These are phyloP conservation scores for Aspergillus sp. DNA, from an alignment of 2,329 filamentous ascomycete species.

Conservation along the genomic window DNA sequence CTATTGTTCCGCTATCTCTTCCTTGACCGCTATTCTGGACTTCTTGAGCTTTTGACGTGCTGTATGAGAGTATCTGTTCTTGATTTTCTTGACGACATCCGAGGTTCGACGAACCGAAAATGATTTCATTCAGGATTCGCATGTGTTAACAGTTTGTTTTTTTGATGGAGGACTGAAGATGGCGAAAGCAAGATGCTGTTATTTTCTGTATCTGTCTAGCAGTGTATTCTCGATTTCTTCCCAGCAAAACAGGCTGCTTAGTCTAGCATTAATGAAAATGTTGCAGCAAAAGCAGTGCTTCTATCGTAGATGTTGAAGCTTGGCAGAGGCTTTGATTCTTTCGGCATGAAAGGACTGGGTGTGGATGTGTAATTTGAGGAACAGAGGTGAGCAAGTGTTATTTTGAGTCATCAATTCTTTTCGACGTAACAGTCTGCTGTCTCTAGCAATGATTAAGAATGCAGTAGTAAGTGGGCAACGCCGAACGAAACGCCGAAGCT, in stretches of 20 bases:
- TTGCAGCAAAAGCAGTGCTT: background rate
- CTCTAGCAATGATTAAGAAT: background rate
- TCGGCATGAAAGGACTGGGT: background rate
- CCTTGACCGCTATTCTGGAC: constrained; percentile 9
- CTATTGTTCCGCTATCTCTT: constrained; percentile 9
- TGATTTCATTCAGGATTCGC: constrained; percentile 16
- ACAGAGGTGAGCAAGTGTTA: background rate
- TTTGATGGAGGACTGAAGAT: constrained; percentile 3
- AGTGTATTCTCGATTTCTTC: constrained; percentile 21
- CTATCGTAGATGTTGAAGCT: background rate
- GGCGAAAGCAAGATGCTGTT: constrained; percentile 13
- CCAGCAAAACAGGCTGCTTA: constrained; percentile 11
- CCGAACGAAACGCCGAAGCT: background rate
- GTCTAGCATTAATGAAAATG: constrained; percentile 7
- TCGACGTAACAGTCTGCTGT: background rate
- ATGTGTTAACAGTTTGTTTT: constrained; percentile 14
- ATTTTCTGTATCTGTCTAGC: constrained; percentile 26
- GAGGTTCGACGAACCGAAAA: constrained; percentile 14
- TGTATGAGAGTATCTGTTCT: constrained; percentile 18
- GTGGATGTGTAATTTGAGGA: background rate
- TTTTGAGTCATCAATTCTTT: background rate
- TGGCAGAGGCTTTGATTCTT: background rate
- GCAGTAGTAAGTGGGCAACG: background rate
- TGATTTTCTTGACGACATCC: constrained; percentile 21
- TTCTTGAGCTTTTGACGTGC: constrained; percentile 18